These are phyloP conservation scores for Cicer pinnatifidum DNA, from an alignment of 306 rosid genomes.

Conservation along the genomic window DNA sequence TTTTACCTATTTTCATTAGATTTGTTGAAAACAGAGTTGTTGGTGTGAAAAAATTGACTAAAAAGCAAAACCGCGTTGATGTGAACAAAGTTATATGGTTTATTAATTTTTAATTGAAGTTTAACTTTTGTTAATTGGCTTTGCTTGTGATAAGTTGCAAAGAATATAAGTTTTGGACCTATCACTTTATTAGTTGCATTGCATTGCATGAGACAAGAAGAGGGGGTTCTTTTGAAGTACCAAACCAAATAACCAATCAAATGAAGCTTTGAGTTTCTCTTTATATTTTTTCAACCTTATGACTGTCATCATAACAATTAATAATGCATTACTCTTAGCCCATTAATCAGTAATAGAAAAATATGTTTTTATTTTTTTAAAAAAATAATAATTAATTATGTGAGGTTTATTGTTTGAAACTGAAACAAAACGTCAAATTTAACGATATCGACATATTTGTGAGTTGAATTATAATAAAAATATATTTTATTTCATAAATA, in stretches of 20 bases:
- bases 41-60: slow-evolving; percentile 56
- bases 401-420: accelerated
- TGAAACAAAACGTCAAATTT: too few relatives aligned
- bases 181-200: slow-evolving; percentile 53
- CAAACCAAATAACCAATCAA: slow-evolving; percentile 44
- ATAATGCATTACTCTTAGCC: slow-evolving; percentile 48
- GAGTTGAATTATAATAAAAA: too few relatives aligned
- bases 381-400: too few relatives aligned
- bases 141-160: slow-evolving; percentile 74
- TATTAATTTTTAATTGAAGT: slow-evolving; percentile 46
- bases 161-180: slow-evolving; percentile 63
- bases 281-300: slow-evolving; percentile 44
- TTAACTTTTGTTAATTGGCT: slow-evolving; percentile 54
- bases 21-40: slow-evolving; percentile 42
- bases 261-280: slow-evolving; percentile 54
- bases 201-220: slow-evolving; percentile 49
- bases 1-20: slow-evolving; percentile 40
- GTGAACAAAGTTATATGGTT: slow-evolving; percentile 41
- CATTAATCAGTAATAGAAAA: not conserved
- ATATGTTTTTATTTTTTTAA: too few relatives aligned
- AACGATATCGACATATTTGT: too few relatives aligned
- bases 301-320: slow-evolving; percentile 60
- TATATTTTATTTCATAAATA: too few relatives aligned
- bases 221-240: slow-evolving; percentile 20
- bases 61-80: slow-evolving; percentile 26